phyloP scores from a whole-genome alignment of 495 filamentous ascomycete species.

The Immersiella caudata region DNA sequence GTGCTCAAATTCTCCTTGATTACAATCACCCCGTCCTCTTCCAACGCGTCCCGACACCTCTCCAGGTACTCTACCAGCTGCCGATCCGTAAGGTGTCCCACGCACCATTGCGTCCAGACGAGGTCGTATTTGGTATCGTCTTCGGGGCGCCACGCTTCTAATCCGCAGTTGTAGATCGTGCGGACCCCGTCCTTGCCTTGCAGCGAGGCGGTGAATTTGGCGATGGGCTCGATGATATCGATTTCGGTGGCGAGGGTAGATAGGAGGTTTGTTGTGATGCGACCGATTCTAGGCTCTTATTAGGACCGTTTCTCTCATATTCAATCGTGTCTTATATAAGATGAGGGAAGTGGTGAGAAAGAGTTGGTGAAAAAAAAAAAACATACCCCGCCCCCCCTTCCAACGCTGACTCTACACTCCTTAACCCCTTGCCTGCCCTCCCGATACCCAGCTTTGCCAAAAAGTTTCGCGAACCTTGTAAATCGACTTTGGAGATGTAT shows the following conservation, averaged over 20 bases:
- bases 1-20: conserved; percentile 88
- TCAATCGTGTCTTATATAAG: too few relatives aligned
- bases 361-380: conserved; percentile 24
- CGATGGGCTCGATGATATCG: conserved; percentile 57
- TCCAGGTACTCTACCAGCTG: conserved; percentile 70
- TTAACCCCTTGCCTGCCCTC: conserved; percentile 31
- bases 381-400: conserved; percentile 60
- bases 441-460: conserved; percentile 71
- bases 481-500: conserved; percentile 71
- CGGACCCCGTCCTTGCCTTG: conserved; percentile 54
- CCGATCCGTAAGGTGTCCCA: conserved; percentile 84
- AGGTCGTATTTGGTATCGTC: conserved; percentile 55
- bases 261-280: conserved; percentile 53
- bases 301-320: too few relatives aligned
- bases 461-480: conserved; percentile 76
- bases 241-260: conserved; percentile 23
- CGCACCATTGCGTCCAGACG: conserved; percentile 86
- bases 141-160: conserved; percentile 72
- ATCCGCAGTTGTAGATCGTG: conserved; percentile 66
- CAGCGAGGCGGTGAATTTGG: conserved; percentile 57
- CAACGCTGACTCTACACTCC: conserved; percentile 36
- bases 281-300: too few relatives aligned
- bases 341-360: conserved; percentile 1
- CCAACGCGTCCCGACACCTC: conserved; percentile 60
- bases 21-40: conserved; percentile 59